Evolutionary conservation across 2,329 filamentous ascomycete genomes (phyloP).

Genomic region (Aspergillus versicolor): DNA sequence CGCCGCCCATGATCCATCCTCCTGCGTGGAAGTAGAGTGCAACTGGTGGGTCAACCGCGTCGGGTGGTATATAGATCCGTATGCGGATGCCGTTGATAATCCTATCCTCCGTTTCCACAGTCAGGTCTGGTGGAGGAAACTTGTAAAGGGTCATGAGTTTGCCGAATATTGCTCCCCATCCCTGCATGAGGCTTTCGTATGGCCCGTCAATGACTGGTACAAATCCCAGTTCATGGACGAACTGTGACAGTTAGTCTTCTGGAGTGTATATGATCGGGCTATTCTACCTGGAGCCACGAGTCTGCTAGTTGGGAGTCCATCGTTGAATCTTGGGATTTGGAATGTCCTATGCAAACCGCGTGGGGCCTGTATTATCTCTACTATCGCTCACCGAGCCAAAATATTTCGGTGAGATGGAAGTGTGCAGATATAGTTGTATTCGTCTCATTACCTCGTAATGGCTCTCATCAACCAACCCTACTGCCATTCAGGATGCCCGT

Average conservation of each 20-base stretch:
- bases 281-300: neutral
- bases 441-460: neutral
- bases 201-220: neutral
- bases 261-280: rapidly evolving
- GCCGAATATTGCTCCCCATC: neutral
- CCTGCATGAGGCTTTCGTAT: neutral
- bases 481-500: neutral
- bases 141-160: neutral
- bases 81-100: neutral
- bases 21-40: constrained; percentile 16
- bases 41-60: constrained; percentile 45
- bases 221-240: neutral
- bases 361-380: neutral
- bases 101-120: constrained; percentile 4
- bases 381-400: neutral
- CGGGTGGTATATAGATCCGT: constrained; percentile 5
- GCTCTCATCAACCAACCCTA: neutral
- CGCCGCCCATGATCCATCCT: constrained; percentile 15
- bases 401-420: too few relatives aligned
- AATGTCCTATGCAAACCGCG: too few relatives aligned
- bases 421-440: neutral
- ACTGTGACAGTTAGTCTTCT: neutral
- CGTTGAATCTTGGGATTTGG: neutral
- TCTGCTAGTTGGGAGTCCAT: neutral
- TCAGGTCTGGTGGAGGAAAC: constrained; percentile 1